phyloP scores from a whole-genome alignment of 1,284 basidiomycete species.

The Leccinum pachyderme region DNA sequence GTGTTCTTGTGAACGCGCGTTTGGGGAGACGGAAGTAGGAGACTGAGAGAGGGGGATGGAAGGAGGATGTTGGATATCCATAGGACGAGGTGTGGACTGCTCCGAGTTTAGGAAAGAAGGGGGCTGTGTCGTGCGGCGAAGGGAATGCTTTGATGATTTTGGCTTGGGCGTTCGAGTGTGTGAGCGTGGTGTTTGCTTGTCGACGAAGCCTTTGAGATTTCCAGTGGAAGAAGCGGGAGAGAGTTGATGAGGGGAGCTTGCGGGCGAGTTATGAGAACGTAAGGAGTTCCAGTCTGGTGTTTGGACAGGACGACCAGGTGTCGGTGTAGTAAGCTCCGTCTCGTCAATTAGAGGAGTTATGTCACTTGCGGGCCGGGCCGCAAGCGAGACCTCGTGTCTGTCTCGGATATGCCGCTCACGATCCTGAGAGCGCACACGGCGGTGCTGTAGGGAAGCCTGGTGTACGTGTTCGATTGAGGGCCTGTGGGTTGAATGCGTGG shows the following conservation, averaged over 20 bases:
- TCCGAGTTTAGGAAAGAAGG: conserved; percentile 28
- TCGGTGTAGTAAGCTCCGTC: conserved; percentile 28
- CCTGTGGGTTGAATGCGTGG: background rate
- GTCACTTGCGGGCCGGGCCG: conserved; percentile 31
- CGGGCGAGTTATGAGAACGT: conserved; percentile 15
- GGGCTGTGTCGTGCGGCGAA: conserved; percentile 30
- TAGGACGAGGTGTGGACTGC: conserved; percentile 5
- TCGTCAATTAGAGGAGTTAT: conserved; percentile 22
- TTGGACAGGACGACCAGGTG: conserved; percentile 20
- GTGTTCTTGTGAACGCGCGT: conserved; percentile 30
- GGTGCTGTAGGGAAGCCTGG: conserved; percentile 21
- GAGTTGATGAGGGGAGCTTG: conserved; percentile 27
- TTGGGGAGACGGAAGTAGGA: conserved; percentile 38
- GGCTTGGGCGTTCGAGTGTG: conserved; percentile 5
- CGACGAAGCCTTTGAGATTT: conserved; percentile 37
- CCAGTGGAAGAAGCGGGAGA: conserved; percentile 39
- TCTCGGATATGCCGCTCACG: conserved; percentile 26
- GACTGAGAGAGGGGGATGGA: conserved; percentile 43
- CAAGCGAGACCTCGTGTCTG: conserved; percentile 34
- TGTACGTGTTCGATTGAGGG: conserved; percentile 24
- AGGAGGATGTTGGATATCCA: conserved; percentile 16
- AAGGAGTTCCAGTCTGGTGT: conserved; percentile 23
- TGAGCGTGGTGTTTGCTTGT: conserved; percentile 12
- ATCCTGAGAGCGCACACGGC: conserved; percentile 33
- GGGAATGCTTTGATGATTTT: conserved; percentile 28